phyloP scores from a whole-genome alignment of 768 basidiomycete genomes.

The Lentinula aciculospora region DNA sequence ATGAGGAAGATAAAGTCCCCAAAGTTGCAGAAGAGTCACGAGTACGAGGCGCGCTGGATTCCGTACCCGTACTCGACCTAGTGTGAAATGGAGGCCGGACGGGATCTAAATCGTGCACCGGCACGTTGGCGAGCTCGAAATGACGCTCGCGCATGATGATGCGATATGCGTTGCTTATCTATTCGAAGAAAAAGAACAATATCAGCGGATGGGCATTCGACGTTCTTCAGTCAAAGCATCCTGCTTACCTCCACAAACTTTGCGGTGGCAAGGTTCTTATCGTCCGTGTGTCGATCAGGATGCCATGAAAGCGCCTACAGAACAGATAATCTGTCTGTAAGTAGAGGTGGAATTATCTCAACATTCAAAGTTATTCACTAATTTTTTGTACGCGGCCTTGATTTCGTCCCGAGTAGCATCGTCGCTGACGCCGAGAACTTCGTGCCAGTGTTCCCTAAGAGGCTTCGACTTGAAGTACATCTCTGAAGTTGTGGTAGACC shows the following conservation, averaged over 20 bases:
- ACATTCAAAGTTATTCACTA: constrained; percentile 33
- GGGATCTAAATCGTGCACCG: constrained; percentile 4
- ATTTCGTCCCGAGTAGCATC: constrained; percentile 47
- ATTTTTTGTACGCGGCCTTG: constrained; percentile 56
- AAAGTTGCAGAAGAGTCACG: background rate
- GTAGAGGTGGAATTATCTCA: constrained; percentile 17
- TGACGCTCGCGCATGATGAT: constrained; percentile 38
- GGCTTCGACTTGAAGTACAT: constrained; percentile 7
- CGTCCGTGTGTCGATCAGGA: constrained; percentile 52
- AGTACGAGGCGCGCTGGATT: background rate
- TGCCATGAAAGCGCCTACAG: constrained; percentile 60
- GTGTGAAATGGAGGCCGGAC: background rate
- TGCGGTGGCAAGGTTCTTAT: constrained; percentile 46
- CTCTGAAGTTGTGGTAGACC: background rate
- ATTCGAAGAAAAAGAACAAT: constrained; percentile 5
- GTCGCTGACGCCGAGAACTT: constrained; percentile 39
- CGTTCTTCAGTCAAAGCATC: too few species aligned
- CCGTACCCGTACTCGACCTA: background rate
- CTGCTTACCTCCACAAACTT: constrained; percentile 58
- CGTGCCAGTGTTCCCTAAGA: constrained; percentile 15
- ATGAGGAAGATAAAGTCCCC: constrained; percentile 1
- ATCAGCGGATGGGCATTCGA: too few species aligned
- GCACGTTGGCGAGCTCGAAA: constrained; percentile 11
- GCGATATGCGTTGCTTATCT: constrained; percentile 57
- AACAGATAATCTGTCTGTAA: constrained; percentile 9